A percentile compares a stretch with the other conserved stretches of the same genome.
These are phyloP conservation scores for Xylaria bambusicola DNA, from an alignment of 495 filamentous ascomycete genomes.

Conservation along the genomic window DNA sequence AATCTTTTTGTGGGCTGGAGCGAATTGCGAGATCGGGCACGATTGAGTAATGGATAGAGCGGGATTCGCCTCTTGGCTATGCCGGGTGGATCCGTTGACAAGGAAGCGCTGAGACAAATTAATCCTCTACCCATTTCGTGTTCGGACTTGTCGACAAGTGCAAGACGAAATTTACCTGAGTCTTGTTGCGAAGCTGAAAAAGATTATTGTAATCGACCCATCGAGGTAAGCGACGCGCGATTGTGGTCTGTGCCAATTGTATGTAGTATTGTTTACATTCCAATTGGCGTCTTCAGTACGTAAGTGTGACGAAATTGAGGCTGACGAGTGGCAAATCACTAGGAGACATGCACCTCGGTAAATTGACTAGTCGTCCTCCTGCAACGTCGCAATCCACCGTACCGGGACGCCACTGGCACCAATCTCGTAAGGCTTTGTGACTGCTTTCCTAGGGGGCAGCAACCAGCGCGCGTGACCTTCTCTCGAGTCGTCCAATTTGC, in stretches of 20 bases:
- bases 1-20: slow-evolving; percentile 2
- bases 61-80: neutral
- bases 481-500: slow-evolving; percentile 85
- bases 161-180: neutral
- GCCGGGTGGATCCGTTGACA: neutral
- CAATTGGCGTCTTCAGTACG: neutral
- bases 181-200: neutral
- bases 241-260: neutral
- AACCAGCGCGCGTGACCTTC: slow-evolving; percentile 81
- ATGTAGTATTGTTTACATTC: neutral
- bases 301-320: slow-evolving; percentile 3
- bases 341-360: neutral
- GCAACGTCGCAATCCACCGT: slow-evolving; percentile 47
- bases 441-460: slow-evolving; percentile 77
- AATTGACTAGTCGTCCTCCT: slow-evolving; percentile 17
- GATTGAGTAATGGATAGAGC: slow-evolving; percentile 2
- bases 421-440: slow-evolving; percentile 53
- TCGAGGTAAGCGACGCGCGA: neutral
- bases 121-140: neutral
- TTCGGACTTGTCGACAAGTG: neutral
- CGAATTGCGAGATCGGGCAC: slow-evolving; percentile 8
- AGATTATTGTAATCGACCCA: neutral
- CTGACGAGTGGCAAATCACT: neutral
- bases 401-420: slow-evolving; percentile 53
- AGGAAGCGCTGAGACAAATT: neutral